phyloP scores from a whole-genome alignment of 1,284 basidiomycete genomes.

The Exobasidium cylindrosporum region DNA sequence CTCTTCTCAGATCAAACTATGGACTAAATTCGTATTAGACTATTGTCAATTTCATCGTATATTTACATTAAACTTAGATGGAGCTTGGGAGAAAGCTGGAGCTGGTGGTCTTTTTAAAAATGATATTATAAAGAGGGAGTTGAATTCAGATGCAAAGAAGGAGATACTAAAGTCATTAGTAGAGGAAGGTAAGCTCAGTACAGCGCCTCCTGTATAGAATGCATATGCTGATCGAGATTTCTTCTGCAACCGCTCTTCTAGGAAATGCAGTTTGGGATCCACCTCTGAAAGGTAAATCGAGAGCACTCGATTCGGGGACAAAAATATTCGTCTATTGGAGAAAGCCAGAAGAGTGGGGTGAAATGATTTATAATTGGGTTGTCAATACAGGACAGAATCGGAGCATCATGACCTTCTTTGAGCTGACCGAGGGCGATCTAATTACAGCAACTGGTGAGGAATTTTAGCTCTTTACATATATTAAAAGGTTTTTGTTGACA shows the following conservation, averaged over 20 bases:
- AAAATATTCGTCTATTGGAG: slow-evolving; percentile 59
- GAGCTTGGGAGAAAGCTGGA: background rate
- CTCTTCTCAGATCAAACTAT: slow-evolving; percentile 58
- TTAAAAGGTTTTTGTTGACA: background rate
- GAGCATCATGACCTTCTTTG: slow-evolving; percentile 62
- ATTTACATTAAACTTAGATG: slow-evolving; percentile 56
- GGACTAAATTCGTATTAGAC: slow-evolving; percentile 58
- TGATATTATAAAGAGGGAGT: slow-evolving; percentile 8
- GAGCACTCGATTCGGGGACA: slow-evolving; percentile 13
- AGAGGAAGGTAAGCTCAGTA: slow-evolving; percentile 23
- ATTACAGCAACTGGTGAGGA: slow-evolving; percentile 33
- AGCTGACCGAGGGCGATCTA: slow-evolving; percentile 60
- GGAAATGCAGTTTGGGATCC: slow-evolving; percentile 17
- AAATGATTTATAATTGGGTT: slow-evolving; percentile 61
- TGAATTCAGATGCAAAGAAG: slow-evolving; percentile 28
- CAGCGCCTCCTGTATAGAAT: too few relatives aligned
- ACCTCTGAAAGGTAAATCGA: slow-evolving; percentile 29
- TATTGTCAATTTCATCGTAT: slow-evolving; percentile 57
- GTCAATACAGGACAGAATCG: slow-evolving; percentile 58
- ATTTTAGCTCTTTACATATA: background rate
- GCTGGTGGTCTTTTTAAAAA: slow-evolving; percentile 7
- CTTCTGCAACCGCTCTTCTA: too few relatives aligned
- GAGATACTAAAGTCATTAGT: slow-evolving; percentile 35
- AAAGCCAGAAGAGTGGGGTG: slow-evolving; percentile 61
- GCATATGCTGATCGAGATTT: too few relatives aligned